phyloP scores from a whole-genome alignment of 2,329 filamentous ascomycete species.

The Aspergillus uvarum region DNA sequence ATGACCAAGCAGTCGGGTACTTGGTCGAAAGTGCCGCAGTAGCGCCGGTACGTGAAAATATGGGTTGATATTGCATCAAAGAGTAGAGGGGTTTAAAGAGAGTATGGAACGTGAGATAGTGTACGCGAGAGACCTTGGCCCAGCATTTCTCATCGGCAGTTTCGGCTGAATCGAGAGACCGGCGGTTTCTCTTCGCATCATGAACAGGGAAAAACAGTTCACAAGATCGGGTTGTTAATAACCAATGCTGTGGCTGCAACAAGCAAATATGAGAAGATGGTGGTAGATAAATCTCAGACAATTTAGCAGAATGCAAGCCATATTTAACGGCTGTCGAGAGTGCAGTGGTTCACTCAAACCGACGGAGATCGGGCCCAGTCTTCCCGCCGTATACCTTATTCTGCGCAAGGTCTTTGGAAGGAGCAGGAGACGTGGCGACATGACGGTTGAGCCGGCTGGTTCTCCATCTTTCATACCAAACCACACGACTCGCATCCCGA shows the following conservation, averaged over 20 bases:
- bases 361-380: conserved; percentile 27
- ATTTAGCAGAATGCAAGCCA: background rate
- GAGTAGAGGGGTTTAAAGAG: background rate
- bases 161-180: background rate
- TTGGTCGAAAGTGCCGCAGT: background rate
- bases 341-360: conserved; percentile 9
- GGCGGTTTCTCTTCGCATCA: too few species aligned
- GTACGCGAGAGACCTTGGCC: conserved; percentile 5
- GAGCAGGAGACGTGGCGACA: conserved; percentile 17
- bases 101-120: conserved; percentile 2
- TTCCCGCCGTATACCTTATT: conserved; percentile 30
- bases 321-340: background rate
- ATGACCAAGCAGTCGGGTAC: background rate
- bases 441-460: conserved; percentile 52
- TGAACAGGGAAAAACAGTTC: background rate
- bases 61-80: conserved; percentile 2
- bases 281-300: background rate
- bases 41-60: background rate
- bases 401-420: conserved; percentile 9
- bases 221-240: background rate
- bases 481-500: conserved; percentile 82
- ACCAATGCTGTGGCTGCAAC: background rate
- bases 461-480: conserved; percentile 96
- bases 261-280: background rate
- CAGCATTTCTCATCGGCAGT: conserved; percentile 10